These are phyloP conservation scores for Calonectria pseudoreteaudii DNA, from an alignment of 2,329 filamentous ascomycete genomes.

Conservation along the genomic window DNA sequence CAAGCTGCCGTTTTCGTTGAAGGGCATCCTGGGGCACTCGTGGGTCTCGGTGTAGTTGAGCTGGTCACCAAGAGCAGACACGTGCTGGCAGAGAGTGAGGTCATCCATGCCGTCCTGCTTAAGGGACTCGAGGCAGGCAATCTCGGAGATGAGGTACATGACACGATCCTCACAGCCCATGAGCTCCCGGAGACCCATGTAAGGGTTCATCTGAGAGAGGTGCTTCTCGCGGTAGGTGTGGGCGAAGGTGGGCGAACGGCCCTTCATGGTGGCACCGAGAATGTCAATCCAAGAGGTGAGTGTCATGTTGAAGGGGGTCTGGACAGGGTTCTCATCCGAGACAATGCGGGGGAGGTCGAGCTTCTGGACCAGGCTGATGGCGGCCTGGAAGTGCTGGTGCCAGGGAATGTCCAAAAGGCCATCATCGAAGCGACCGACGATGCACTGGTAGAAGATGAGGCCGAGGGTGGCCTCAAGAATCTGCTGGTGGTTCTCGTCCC, in stretches of 20 bases:
- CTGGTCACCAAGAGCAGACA: constrained; percentile 87
- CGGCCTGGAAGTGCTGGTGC: constrained; percentile 97
- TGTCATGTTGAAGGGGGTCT: constrained; percentile 94
- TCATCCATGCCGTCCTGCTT: constrained; percentile 87
- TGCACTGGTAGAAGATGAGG: constrained; percentile 96
- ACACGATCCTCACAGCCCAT: constrained; percentile 98
- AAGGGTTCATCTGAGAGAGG: constrained; percentile 72
- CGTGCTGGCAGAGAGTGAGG: constrained; percentile 87
- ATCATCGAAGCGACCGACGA: constrained; percentile 88
- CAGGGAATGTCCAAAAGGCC: constrained; percentile 91
- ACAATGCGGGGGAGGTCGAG: constrained; percentile 81
- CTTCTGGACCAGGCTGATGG: constrained; percentile 85
- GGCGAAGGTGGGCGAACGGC: constrained; percentile 86
- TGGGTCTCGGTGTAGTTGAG: constrained; percentile 83
- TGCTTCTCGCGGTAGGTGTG: constrained; percentile 97
- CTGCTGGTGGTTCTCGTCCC: constrained; percentile 84
- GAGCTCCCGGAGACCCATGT: constrained; percentile 84
- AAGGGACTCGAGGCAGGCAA: constrained; percentile 92
- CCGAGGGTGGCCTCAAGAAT: constrained; percentile 93
- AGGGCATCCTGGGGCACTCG: constrained; percentile 70
- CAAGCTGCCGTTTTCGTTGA: constrained; percentile 78
- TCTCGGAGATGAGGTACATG: constrained; percentile 98
- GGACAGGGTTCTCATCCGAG: constrained; percentile 63
- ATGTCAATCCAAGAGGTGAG: constrained; percentile 97
- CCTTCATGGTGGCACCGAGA: constrained; percentile 91